Evolutionary conservation across 2,329 filamentous ascomycete genomes (phyloP).

Genomic region (Dryadomyces sulphureus): DNA sequence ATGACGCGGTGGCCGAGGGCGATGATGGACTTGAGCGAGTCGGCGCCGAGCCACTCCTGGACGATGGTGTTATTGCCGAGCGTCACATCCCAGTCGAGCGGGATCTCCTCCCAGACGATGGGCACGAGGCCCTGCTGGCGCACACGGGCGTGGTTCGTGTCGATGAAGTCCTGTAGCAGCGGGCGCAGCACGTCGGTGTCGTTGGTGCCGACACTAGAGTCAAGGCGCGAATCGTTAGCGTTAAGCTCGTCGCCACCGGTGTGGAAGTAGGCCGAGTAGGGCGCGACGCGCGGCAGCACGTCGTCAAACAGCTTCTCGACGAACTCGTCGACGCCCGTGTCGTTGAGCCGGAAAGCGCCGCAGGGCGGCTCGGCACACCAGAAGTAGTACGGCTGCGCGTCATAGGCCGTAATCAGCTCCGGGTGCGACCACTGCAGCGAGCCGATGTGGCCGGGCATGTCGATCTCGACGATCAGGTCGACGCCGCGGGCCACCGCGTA

Average conservation of each 20-base stretch:
- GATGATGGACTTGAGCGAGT: conserved; percentile 45
- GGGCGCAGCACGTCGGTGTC: conserved; percentile 50
- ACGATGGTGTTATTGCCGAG: conserved; percentile 58
- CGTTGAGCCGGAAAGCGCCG: conserved; percentile 64
- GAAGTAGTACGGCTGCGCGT: conserved; percentile 38
- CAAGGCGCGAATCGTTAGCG: conserved; percentile 56
- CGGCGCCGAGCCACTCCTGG: conserved; percentile 60
- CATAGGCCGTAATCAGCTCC: conserved; percentile 54
- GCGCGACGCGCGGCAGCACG: conserved; percentile 53
- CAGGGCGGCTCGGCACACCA: conserved; percentile 51
- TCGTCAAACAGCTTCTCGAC: conserved; percentile 61
- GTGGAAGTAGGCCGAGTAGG: conserved; percentile 66
- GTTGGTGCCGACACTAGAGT: conserved; percentile 57
- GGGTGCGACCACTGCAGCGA: conserved; percentile 52
- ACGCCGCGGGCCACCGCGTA: conserved; percentile 57
- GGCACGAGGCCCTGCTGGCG: conserved; percentile 50
- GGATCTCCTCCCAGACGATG: conserved; percentile 81
- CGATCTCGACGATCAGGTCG: conserved; percentile 60
- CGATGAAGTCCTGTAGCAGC: conserved; percentile 63
- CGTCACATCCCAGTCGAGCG: conserved; percentile 62
- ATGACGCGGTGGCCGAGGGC: conserved; percentile 54
- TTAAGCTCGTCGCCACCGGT: conserved; percentile 83
- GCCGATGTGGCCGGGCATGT: conserved; percentile 68
- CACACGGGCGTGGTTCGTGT: conserved; percentile 52
- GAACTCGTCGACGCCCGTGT: conserved; percentile 53